phyloP scores from a whole-genome alignment of 2,329 filamentous ascomycete genomes.

The Colletotrichum liriopes region DNA sequence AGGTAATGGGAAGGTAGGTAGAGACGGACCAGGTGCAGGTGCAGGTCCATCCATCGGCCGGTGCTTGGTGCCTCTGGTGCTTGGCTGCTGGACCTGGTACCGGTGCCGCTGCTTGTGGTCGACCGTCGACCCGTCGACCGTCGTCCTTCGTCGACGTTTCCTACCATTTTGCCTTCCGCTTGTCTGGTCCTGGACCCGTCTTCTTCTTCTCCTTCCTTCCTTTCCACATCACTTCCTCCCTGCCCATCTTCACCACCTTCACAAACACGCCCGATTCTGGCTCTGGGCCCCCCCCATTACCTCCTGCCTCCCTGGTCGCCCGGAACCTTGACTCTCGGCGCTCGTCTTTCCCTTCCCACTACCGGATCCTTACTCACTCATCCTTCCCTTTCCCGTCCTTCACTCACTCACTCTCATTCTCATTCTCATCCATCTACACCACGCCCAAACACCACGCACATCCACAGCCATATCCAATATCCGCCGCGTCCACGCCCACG shows the following conservation, averaged over 20 bases:
- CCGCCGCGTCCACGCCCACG: slow-evolving; percentile 2
- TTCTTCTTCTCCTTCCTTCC: slow-evolving; percentile 43
- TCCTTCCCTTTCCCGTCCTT: slow-evolving; percentile 15
- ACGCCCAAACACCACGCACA: slow-evolving; percentile 18
- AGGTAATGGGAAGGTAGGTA: slow-evolving; percentile 15
- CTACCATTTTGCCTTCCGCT: slow-evolving; percentile 44
- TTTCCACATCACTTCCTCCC: slow-evolving; percentile 43
- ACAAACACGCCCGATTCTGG: slow-evolving; percentile 38
- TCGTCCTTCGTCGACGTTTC: slow-evolving; percentile 40
- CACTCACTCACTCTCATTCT: slow-evolving; percentile 22
- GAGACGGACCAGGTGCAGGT: slow-evolving; percentile 20
- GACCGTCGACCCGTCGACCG: slow-evolving; percentile 24
- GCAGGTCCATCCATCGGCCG: slow-evolving; percentile 12
- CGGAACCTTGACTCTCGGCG: slow-evolving; percentile 28
- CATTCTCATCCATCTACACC: slow-evolving; percentile 19
- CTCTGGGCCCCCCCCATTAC: slow-evolving; percentile 16
- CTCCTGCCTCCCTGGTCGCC: slow-evolving; percentile 37
- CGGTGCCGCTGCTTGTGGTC: slow-evolving; percentile 8
- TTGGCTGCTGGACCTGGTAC: slow-evolving; percentile 14
- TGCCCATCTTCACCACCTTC: slow-evolving; percentile 43
- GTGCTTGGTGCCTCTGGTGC: slow-evolving; percentile 23
- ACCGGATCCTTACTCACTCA: slow-evolving; percentile 25
- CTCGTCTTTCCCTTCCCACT: slow-evolving; percentile 26
- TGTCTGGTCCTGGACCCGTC: slow-evolving; percentile 40
- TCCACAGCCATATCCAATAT: slow-evolving; percentile 22